A percentile compares a stretch with the other conserved stretches of the same genome.
These are phyloP conservation scores for Tuber magnatum DNA, from an alignment of 495 filamentous ascomycete genomes.

Conservation along the genomic window DNA sequence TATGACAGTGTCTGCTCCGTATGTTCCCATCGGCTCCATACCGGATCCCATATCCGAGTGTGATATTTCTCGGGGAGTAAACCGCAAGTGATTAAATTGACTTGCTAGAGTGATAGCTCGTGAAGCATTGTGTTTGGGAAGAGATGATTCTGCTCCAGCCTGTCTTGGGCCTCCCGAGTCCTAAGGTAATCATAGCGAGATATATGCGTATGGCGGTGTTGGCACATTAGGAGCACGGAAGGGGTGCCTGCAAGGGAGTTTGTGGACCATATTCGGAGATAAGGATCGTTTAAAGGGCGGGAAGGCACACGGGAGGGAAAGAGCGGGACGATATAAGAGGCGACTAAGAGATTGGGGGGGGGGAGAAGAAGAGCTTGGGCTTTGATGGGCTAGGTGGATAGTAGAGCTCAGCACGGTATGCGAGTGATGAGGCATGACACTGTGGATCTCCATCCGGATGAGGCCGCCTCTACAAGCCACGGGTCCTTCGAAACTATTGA, in stretches of 20 bases:
- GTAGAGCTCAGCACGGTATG: not conserved
- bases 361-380: not conserved
- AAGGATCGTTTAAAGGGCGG: not conserved
- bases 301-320: not conserved
- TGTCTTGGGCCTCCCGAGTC: not conserved
- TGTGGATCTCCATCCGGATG: not conserved
- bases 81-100: not conserved
- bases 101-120: not conserved
- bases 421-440: not conserved
- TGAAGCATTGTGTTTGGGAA: not conserved
- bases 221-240: not conserved
- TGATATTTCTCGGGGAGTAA: not conserved
- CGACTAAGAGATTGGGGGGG: not conserved
- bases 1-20: not conserved
- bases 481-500: not conserved
- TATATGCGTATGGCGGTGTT: not conserved
- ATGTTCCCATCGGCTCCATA: not conserved
- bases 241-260: not conserved
- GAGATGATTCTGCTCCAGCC: no score
- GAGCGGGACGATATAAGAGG: not conserved
- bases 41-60: not conserved
- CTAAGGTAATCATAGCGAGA: not conserved
- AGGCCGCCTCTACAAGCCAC: not conserved
- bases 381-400: not conserved
- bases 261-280: not conserved